phyloP scores from a whole-genome alignment of 257 asterid species.

The Coffea canephora region DNA sequence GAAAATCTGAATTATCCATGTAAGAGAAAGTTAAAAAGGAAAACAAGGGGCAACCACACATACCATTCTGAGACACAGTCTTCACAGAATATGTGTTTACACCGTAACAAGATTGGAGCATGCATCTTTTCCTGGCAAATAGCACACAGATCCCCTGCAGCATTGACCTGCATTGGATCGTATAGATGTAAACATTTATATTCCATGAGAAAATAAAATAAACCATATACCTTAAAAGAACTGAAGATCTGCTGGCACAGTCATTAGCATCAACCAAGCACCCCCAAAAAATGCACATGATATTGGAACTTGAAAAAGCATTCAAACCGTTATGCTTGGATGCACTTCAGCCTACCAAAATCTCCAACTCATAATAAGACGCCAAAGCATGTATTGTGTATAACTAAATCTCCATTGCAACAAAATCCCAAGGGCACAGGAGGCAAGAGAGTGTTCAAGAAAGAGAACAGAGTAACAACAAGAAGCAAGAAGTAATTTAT shows the following conservation, averaged over 20 bases:
- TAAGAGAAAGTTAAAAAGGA: background rate
- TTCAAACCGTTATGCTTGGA: background rate
- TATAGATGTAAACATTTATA: background rate
- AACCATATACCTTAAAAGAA: background rate
- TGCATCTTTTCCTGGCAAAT: conserved; percentile 94
- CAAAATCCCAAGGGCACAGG: background rate
- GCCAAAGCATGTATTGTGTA: background rate
- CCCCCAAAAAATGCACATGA: background rate
- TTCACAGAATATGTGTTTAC: conserved; percentile 88
- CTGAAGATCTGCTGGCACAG: background rate
- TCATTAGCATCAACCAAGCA: background rate
- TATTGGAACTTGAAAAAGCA: background rate
- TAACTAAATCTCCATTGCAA: background rate
- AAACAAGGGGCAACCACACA: conserved; percentile 21
- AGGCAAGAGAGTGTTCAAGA: background rate
- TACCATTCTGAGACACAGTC: conserved; percentile 89
- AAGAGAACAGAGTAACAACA: too few species aligned
- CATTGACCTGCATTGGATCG: conserved; percentile 52
- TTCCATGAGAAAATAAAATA: background rate
- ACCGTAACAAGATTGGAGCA: conserved; percentile 67
- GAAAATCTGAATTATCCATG: background rate
- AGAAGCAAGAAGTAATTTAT: background rate
- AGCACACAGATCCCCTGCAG: conserved; percentile 84
- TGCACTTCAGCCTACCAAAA: background rate
- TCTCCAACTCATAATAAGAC: background rate